phyloP scores from a whole-genome alignment of 345 rosid genomes.

The Euphorbia tirucalli region DNA sequence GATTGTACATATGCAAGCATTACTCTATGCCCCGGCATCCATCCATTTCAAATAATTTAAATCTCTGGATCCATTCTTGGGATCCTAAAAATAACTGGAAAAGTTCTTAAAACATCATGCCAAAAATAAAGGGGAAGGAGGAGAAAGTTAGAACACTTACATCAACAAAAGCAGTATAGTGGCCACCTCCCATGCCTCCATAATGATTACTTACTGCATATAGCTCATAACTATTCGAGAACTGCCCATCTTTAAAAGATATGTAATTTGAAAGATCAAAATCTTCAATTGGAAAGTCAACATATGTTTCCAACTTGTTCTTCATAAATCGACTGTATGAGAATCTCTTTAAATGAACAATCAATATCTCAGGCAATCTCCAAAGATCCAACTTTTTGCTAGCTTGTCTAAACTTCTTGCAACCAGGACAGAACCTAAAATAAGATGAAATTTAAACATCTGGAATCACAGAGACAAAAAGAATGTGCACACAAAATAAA shows the following conservation, averaged over 20 bases:
- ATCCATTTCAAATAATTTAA: background rate
- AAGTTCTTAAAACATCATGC: background rate
- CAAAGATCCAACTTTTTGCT: conserved; percentile 30
- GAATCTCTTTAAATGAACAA: conserved; percentile 34
- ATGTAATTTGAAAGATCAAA: conserved; percentile 25
- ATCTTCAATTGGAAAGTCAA: conserved; percentile 30
- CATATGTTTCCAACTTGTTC: conserved; percentile 31
- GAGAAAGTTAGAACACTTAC: conserved; percentile 9
- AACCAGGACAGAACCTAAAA: conserved; percentile 28
- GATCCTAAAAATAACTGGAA: too few species aligned
- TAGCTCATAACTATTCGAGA: conserved; percentile 12
- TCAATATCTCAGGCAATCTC: conserved; percentile 33
- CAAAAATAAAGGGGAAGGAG: background rate
- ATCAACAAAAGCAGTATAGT: conserved; percentile 26
- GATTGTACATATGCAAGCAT: background rate
- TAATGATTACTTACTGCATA: conserved; percentile 29
- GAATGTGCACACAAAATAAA: background rate
- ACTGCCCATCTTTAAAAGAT: conserved; percentile 3
- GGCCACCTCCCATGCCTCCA: conserved; percentile 32
- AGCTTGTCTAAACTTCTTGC: conserved; percentile 26
- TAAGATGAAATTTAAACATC: conserved; percentile 12
- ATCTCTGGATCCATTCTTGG: background rate
- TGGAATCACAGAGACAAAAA: background rate
- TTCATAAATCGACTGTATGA: conserved; percentile 15
- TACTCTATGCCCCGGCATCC: background rate